Base-by-base conservation (phyloP, 139 green algal genomes). In the Chlorella sp. region DNA sequence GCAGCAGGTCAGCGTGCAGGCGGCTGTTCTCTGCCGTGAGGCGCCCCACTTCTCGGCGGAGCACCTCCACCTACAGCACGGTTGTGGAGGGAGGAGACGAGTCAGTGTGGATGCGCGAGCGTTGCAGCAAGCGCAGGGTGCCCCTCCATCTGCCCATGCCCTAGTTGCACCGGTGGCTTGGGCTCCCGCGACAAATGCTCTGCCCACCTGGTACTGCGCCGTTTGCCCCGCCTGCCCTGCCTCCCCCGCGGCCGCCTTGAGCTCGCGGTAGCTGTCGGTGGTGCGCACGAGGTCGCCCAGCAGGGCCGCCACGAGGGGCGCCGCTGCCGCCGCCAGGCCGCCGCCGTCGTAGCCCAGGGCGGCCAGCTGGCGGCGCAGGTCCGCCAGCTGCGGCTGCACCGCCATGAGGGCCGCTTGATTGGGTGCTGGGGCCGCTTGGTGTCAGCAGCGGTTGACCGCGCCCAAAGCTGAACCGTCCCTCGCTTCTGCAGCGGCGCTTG, bases 1-100 rank as follows among this genome's bases (percentile, higher is more conserved):
- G 74, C 25, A 95, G 90, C 18, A 96, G 78, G 74, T 94, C 80
- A 18, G 91, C 79, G 69, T 95, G 94, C 83, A 97, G 89, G 73
- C 92, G 85, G 41, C 84, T 92, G 87, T 95, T 96, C 78, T 97
- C 93, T 0, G 67, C 82, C 17, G 87, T 72, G 34, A 97, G 86
- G 12, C 91, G 80, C 0, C 73, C 87, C 20, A 47, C 76, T 47
- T 96, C 93, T 39, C 91, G 86, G 13, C 80, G 83, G 23, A 95
- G 78, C 5, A 92, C 87, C 26, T 96, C 91, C 3, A 92, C 78
- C 94, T 97, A 86, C 32, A 28, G n/a, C 55, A 76, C 0, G 55
- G n/a, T 18, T 28, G 11, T 23, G 16, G 12, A 38, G 41, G 15
- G 56, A 81, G 28, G 56, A 12, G 25, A 18, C 25, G 64, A n/a